Base-by-base conservation (phyloP, 1,284 basidiomycete species). In the Entoloma clypeatum region DNA sequence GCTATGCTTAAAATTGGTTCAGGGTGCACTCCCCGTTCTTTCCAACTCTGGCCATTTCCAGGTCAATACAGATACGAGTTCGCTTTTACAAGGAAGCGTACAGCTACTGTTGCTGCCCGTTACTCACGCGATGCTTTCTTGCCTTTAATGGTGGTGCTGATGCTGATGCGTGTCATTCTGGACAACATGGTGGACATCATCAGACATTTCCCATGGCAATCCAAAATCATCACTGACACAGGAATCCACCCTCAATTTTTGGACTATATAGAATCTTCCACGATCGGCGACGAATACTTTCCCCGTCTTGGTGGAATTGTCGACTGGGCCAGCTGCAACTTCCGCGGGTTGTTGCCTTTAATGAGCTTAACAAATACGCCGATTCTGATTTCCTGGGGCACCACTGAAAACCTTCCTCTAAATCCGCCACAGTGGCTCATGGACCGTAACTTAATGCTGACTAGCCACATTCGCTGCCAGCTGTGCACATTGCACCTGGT, bases 91-190 rank as follows among this genome's bases (percentile, higher is more conserved):
- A 39, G 34, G 19, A 18, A 7, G 3, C 8, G 24, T 1, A 29
- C 30, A 11, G 43, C 41, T 3, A 21, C 39, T 18, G 28, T 43
- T 4, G 36, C 44, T n/a, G 49, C 41, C 13, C 17, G 39, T 21
- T 24, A 42, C 18, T 54, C 54, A 4, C 34, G 48, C n/a, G 49
- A 53, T 31, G 49, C 51, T 2, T 54, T 54, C 37, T 17, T 52
- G 9, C 54, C 53, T 3, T 29, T 56, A 8, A 53, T 56, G 37
- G 51, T 48, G 10, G 24, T 44, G 7, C 29, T 56, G n/a, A 36
- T 45, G 9, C 36, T 52, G 9, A 25, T 43, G 16, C 33, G 51
- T 10, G 21, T 49, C 9, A 32, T 49, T 18, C 36, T 53, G 10
- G 32, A 49, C 19, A 18, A 36, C 14, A 7, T 21, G 29, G 33